Evolutionary conservation across 2,329 filamentous ascomycete species (phyloP).

Genomic region (Cladobotryum protrusum): DNA sequence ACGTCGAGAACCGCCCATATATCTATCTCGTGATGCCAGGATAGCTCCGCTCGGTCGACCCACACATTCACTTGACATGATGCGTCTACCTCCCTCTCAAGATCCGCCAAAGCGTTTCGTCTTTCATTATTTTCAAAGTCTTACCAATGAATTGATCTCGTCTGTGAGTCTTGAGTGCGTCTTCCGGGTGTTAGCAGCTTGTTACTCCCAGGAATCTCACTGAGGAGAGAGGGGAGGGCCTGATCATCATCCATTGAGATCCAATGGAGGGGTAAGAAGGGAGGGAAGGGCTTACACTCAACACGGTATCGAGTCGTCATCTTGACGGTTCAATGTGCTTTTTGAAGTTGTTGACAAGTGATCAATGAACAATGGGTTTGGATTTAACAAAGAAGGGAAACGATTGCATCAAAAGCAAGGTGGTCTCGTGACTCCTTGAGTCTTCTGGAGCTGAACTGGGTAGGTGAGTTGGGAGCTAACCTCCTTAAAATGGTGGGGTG

Average conservation of each 20-base stretch:
- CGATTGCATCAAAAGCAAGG: background rate
- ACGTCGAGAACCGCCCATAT: too few species aligned
- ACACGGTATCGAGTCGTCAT: conserved; percentile 65
- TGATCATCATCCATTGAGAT: background rate
- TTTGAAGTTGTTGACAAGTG: background rate
- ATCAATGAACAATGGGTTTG: background rate
- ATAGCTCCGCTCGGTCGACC: too few species aligned
- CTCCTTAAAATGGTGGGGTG: background rate
- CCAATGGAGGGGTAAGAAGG: background rate
- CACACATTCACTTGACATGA: too few species aligned
- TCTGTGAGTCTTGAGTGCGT: conserved; percentile 73
- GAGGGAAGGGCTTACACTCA: conserved; percentile 54
- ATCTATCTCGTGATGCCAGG: too few species aligned
- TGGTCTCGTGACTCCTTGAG: background rate
- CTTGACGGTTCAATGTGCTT: conserved; percentile 6
- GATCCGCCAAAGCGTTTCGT: too few species aligned
- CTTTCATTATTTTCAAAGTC: too few species aligned
- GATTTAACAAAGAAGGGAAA: background rate
- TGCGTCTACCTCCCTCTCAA: too few species aligned
- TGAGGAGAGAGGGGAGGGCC: background rate
- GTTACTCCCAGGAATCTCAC: background rate
- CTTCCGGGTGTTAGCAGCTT: conserved; percentile 30
- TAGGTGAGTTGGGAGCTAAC: background rate
- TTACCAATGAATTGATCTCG: conserved; percentile 81
- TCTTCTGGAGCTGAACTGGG: too few species aligned